phyloP scores from a whole-genome alignment of 2,329 filamentous ascomycete species.

The Penicillium carneum region DNA sequence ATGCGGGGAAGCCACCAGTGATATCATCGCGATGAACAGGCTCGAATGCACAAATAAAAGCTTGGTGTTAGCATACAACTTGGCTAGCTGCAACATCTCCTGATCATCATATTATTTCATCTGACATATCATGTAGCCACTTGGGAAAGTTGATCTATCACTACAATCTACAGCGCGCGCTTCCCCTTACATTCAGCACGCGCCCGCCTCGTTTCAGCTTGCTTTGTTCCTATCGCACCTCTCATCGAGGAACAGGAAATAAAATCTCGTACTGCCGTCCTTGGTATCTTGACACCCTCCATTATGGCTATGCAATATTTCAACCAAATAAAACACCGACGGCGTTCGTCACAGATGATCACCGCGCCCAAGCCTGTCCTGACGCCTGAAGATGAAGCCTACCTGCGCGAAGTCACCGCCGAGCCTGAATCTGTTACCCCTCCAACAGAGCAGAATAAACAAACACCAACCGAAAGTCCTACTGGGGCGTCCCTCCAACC shows the following conservation, averaged over 20 bases:
- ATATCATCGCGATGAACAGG: slow-evolving; percentile 30
- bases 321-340: slow-evolving; percentile 52
- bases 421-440: slow-evolving; percentile 44
- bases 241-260: background rate
- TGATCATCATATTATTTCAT: slow-evolving; percentile 4
- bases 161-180: slow-evolving; percentile 14
- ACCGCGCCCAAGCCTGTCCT: slow-evolving; percentile 56
- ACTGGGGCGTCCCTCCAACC: slow-evolving; percentile 13
- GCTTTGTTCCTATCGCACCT: slow-evolving; percentile 2
- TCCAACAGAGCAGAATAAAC: slow-evolving; percentile 13
- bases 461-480: background rate
- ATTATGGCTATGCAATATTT: slow-evolving; percentile 52
- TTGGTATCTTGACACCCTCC: background rate
- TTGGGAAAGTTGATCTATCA: slow-evolving; percentile 28
- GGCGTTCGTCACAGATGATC: slow-evolving; percentile 42
- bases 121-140: slow-evolving; percentile 2
- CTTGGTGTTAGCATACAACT: background rate
- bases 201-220: slow-evolving; percentile 26
- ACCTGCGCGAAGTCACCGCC: slow-evolving; percentile 60
- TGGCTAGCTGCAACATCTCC: background rate
- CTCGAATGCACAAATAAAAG: background rate
- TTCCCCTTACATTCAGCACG: slow-evolving; percentile 26
- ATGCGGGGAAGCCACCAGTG: slow-evolving; percentile 31
- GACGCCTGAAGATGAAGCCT: slow-evolving; percentile 68
- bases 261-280: background rate